These are phyloP conservation scores for Vachellia pachyceras DNA, from an alignment of 306 rosid species.

Conservation along the genomic window DNA sequence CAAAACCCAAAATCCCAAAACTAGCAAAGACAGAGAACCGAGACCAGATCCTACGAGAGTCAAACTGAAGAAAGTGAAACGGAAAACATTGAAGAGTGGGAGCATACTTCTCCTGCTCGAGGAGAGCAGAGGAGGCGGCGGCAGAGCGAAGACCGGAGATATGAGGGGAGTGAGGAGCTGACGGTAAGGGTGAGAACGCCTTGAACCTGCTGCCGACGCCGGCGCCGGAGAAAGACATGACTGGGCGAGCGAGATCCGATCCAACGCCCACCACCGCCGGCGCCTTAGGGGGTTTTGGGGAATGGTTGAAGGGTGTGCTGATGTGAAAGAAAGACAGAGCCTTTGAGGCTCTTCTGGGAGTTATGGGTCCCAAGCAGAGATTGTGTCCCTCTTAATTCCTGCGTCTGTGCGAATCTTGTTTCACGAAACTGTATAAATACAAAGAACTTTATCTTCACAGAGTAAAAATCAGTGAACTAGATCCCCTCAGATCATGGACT, in stretches of 20 bases:
- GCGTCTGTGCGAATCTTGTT: neutral
- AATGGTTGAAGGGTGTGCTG: neutral
- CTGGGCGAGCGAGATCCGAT: conserved; percentile 14
- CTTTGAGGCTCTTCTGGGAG: conserved; percentile 3
- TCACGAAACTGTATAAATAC: neutral
- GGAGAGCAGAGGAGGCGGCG: conserved; percentile 66
- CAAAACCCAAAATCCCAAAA: neutral
- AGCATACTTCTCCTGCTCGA: conserved; percentile 81
- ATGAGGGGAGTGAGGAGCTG: conserved; percentile 60
- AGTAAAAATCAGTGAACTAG: no score
- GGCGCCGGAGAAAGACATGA: conserved; percentile 61
- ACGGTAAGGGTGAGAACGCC: conserved; percentile 89
- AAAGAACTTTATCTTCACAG: neutral
- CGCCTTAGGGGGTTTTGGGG: neutral
- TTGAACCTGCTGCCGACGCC: conserved; percentile 58
- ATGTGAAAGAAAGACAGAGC: neutral
- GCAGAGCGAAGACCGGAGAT: conserved; percentile 79
- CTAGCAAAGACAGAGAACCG: neutral
- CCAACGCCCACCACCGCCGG: neutral
- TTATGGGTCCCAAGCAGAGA: neutral
- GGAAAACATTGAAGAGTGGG: conserved; percentile 14
- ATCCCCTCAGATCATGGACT: neutral
- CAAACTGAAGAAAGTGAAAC: neutral
- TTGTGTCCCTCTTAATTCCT: neutral
- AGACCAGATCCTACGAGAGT: neutral